Evolutionary conservation across 768 basidiomycete genomes (phyloP).

Genomic region (Mycena albidolilacea): DNA sequence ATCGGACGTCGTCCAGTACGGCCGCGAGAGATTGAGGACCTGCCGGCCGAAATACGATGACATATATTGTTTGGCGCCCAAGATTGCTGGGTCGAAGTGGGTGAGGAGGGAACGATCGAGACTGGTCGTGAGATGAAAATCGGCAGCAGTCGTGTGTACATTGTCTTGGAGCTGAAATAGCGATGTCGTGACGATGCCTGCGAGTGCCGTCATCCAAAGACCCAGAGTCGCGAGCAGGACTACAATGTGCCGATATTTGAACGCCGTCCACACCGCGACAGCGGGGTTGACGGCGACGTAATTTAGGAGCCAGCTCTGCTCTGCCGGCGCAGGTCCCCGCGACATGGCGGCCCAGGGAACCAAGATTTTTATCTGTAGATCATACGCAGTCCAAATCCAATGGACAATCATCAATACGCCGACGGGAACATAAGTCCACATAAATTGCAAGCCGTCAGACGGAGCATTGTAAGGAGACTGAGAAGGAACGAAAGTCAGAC

Average conservation of each 20-base stretch:
- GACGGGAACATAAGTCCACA: constrained; percentile 29
- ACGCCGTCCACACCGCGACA: neutral
- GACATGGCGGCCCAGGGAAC: constrained; percentile 31
- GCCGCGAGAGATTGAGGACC: constrained; percentile 10
- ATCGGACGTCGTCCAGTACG: constrained; percentile 25
- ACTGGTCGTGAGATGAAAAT: neutral
- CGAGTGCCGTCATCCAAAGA: constrained; percentile 25
- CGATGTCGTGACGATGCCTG: constrained; percentile 31
- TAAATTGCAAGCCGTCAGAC: constrained; percentile 1
- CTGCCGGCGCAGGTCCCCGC: constrained; percentile 9
- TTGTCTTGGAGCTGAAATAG: constrained; percentile 19
- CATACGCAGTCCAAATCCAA: constrained; percentile 28
- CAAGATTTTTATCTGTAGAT: constrained; percentile 28
- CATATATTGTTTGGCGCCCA: constrained; percentile 7
- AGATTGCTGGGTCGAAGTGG: neutral
- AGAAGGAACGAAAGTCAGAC: neutral
- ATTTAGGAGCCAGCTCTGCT: constrained; percentile 24
- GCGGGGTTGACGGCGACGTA: constrained; percentile 18
- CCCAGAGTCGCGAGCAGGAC: constrained; percentile 26
- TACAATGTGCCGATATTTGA: constrained; percentile 18
- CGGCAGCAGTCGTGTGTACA: neutral
- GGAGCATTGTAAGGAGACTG: constrained; percentile 24
- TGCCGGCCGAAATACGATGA: constrained; percentile 27
- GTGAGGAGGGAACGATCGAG: neutral
- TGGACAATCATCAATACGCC: constrained; percentile 25